Base-by-base conservation (phyloP, 2,329 filamentous ascomycete species). In the Cladophialophora chaetospira region DNA sequence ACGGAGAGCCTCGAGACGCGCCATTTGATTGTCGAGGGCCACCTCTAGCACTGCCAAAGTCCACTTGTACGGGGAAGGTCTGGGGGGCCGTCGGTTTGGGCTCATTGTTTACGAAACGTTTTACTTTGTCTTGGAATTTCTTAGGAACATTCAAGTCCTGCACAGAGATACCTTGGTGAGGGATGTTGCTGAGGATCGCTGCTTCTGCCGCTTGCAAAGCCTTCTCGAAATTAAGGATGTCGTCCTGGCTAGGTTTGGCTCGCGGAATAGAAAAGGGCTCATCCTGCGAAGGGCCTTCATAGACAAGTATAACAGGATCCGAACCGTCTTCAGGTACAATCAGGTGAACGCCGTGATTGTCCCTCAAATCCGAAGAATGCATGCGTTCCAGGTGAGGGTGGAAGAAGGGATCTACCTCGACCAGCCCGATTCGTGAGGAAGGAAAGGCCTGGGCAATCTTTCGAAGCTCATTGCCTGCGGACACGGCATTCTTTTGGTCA, bases 401-500 rank as follows among this genome's bases (percentile, higher is more conserved):
- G 69, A 76, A 79, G 67, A 77, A 79, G 0, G 77, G 76, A 58
- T 79, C 76, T 15, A 79, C 66, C 10, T 72, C 68, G n/a, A 79
- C 66, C 29, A 76, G 70, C 29, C 72, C 71, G 36, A 79, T 65
- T 55, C 74, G 72, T 9, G 75, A 67, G 2, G 77, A 75, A 19
- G 77, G 77, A 58, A 78, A 75, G 49, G 77, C 77, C 56, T 77
- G 74, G 19, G 79, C 70, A 31, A 79, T 68, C 60, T 76, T 77
- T 67, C 76, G 72, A 52, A 79, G 77, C 62, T 79, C 77, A 33
- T 75, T 77, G 21, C 76, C 72, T 31, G 77, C 77, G 51, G 74
- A 75, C 38, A 79, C 75, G 5, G 75, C 76, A 69, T 91, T 95
- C 79, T 94, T 95, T 63, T 87, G 86, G 67, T 96, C 89, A 33